Evolutionary conservation across 768 basidiomycete species (phyloP).

Genomic region (Phlebiopsis gigantea): DNA sequence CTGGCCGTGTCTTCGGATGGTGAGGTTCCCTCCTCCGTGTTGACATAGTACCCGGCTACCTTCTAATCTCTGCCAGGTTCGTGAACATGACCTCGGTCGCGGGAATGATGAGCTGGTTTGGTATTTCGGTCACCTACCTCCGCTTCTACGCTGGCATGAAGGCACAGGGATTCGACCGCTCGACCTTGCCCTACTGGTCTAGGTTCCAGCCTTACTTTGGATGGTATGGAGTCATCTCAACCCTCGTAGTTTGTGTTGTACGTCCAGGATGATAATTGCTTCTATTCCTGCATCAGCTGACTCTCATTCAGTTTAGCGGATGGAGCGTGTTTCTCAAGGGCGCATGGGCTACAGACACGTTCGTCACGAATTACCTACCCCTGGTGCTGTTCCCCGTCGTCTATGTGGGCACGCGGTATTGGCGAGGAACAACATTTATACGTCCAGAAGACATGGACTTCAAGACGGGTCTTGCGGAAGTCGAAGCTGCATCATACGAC

Average conservation of each 20-base stretch:
- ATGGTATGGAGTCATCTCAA: slow-evolving; percentile 36
- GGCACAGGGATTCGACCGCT: slow-evolving; percentile 72
- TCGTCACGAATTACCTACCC: slow-evolving; percentile 39
- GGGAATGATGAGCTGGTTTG: slow-evolving; percentile 42
- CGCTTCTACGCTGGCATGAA: slow-evolving; percentile 82
- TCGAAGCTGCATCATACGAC: slow-evolving; percentile 31
- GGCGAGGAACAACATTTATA: slow-evolving; percentile 9
- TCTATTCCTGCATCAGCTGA: too few relatives aligned
- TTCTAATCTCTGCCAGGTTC: slow-evolving; percentile 1
- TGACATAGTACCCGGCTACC: not conserved
- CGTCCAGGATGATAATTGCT: slow-evolving; percentile 21
- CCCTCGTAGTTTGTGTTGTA: slow-evolving; percentile 57
- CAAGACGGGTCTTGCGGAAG: slow-evolving; percentile 31
- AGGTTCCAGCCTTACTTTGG: slow-evolving; percentile 70
- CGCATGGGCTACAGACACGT: slow-evolving; percentile 32
- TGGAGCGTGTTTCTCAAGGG: slow-evolving; percentile 37
- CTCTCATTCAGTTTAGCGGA: slow-evolving; percentile 31
- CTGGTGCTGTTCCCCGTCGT: slow-evolving; percentile 42
- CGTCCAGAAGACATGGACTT: slow-evolving; percentile 39
- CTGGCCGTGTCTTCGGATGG: slow-evolving; percentile 76
- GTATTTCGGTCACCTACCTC: slow-evolving; percentile 42
- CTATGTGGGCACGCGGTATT: slow-evolving; percentile 27
- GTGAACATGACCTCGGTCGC: slow-evolving; percentile 50
- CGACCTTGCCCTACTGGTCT: slow-evolving; percentile 63
- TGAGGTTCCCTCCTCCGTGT: slow-evolving; percentile 59